Evolutionary conservation across 2,329 filamentous ascomycete species (phyloP), one percentile per base, ranked within the genome.

Genomic region (Epichloe uncinata): DNA sequence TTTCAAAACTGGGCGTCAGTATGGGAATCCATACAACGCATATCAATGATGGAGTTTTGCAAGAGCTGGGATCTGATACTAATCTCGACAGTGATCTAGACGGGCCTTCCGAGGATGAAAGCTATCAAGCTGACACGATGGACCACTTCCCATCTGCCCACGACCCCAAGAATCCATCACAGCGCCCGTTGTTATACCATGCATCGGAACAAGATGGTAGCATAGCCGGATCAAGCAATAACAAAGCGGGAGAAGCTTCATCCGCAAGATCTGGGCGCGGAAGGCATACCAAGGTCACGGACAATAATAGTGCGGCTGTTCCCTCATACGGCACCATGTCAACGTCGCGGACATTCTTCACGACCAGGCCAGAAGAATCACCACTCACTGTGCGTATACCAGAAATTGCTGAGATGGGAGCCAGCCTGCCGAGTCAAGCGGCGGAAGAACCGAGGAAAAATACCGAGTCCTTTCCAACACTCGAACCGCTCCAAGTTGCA

Each of bases 1-100:
- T 78, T 16, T 64, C 69, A 55, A 73, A 76, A 64, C 66, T 85
- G 45, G 82, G 82, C 3, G 73, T 86, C 20, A 85, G 73, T 55
- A 72, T 87, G 53, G 83, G 84, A 2, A 90, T 91, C 66, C 82
- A 82, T 55, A 89, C 86, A 3, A 84, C 89, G 55, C 79, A 81
- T 50, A 67, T 94, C 2, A 74, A 80, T 8, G 74, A 79, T 50
- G 76, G 79, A 22, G 74, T 84, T 11, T 69, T 86, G 4, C 69
- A 72, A 11, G 63, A 68, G 22, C 57, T 62, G 8, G 57, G 56
- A 37, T 60, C 58, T 3, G 64, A 67, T 11, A 57, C 60, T 5
- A 58, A 61, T 11, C 60, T 58, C 1, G 63, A 64, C 36, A 58
- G 58, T 7, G 65, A 69, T n/a, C 58, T 58, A 12, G 62, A 63